Evolutionary conservation across 1,284 basidiomycete genomes (phyloP), one percentile per base, ranked within the genome.

Genomic region (Coniferiporia weirii): DNA sequence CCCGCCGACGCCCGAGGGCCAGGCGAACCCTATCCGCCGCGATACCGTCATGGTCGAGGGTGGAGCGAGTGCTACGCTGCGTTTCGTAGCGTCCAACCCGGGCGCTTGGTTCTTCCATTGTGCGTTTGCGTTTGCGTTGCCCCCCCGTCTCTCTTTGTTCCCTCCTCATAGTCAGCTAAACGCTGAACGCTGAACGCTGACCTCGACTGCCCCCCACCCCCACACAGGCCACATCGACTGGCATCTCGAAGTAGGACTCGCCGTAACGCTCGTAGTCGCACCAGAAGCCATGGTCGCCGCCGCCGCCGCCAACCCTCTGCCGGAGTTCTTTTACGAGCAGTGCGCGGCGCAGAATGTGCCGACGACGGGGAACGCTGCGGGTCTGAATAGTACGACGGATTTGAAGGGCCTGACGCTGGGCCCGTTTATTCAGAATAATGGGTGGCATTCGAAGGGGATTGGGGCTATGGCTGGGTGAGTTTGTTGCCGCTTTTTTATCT

Each of bases 51-150:
- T 82, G 61, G 79, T 93, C 48, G 84, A 85, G 2, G 75, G 78
- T 1, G 76, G 77, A 54, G 73, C 78, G 15, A 83, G 83, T 1
- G 86, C 79, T 15, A 89, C 85, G 0, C 71, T 93, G 49, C 83
- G 89, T 12, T 67, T 91, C 61, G 71, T 83, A 54, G 87, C 89
- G 0, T 86, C 93, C 67, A 94, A 94, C 70, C 92, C 92, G 0
- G 92, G 92, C 6, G 82, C 80, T 1, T 94, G 92, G 91, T 73
- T 93, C 64, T 82, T 93, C 69, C 90, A 85, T 71, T 91, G 91
- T 85, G 66, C 56, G 81, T 72, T 20, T 49, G 13, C 46, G n/a
- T n/a, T 32, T n/a, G n/a, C n/a, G n/a, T n/a, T n/a, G n/a, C n/a
- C n/a, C n/a, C n/a, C n/a, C n/a, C n/a, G n/a, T n/a, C n/a, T n/a